phyloP scores from a whole-genome alignment of 2,329 filamentous ascomycete genomes.

The Claviceps purpurea region DNA sequence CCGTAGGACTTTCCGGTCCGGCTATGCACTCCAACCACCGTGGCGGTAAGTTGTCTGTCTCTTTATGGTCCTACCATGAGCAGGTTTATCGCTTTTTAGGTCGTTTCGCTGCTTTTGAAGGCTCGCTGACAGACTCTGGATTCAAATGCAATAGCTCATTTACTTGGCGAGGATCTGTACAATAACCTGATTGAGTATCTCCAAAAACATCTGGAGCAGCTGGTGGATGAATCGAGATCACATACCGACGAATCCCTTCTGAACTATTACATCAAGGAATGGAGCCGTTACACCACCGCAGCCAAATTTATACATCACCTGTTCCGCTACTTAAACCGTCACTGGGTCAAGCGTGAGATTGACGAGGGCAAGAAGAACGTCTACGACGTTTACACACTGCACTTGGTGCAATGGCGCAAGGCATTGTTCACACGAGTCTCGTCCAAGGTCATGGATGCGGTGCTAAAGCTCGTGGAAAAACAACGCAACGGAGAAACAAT shows the following conservation, averaged over 20 bases:
- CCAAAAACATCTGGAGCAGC: slow-evolving; percentile 56
- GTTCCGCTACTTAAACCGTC: slow-evolving; percentile 89
- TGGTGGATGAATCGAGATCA: slow-evolving; percentile 58
- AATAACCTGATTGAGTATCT: slow-evolving; percentile 82
- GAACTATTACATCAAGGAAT: slow-evolving; percentile 89
- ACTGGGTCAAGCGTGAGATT: slow-evolving; percentile 98
- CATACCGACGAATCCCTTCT: slow-evolving; percentile 86
- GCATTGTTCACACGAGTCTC: slow-evolving; percentile 80
- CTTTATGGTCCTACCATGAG: no score
- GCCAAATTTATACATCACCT: slow-evolving; percentile 97
- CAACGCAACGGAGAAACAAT: slow-evolving; percentile 96
- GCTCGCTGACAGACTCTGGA: neutral
- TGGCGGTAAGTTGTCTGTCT: slow-evolving; percentile 43
- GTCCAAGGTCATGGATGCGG: slow-evolving; percentile 84
- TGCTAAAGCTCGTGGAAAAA: slow-evolving; percentile 90
- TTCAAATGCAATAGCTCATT: slow-evolving; percentile 49
- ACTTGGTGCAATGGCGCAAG: slow-evolving; percentile 88
- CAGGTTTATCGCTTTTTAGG: neutral
- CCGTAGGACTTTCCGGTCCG: slow-evolving; percentile 46
- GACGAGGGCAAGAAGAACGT: slow-evolving; percentile 98
- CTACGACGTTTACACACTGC: slow-evolving; percentile 94
- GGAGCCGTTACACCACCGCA: slow-evolving; percentile 87
- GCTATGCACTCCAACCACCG: slow-evolving; percentile 26
- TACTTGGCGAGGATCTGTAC: slow-evolving; percentile 93
- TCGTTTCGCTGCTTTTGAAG: neutral